Base-by-base conservation (phyloP, 2,329 filamentous ascomycete genomes). In the Beauveria pseudobassiana region DNA sequence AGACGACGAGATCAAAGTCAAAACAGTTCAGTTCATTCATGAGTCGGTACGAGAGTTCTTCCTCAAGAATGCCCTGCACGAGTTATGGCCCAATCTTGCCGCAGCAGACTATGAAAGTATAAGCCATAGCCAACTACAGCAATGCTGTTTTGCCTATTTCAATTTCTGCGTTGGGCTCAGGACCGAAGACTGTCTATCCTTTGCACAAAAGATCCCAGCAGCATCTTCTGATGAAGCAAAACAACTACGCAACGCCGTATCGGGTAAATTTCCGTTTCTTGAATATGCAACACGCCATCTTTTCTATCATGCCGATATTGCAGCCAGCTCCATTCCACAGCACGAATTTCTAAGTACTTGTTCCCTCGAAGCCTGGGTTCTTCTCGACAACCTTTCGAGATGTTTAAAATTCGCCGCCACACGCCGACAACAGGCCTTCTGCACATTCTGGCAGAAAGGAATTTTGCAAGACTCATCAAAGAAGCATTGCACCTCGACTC, bases 41-140 rank as follows among this genome's bases (percentile, higher is more conserved):
- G 78, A 82, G 64, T 80, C 80, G 0, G 78, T 82, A 0, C 67
- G 74, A 3, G 79, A 82, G 6, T 82, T 79, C 28, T 67, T 82
- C 0, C 49, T 78, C 1, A 72, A 72, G 10, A 71, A 74, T 1
- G 74, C 77, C 0, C 61, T 76, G 0, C 38, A 22, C 0, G 22
- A 54, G 1, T 16, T 70, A 1, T 61, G 64, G 63, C 55, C 58
- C 0, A 52, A 61, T 0, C 20, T 40, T 0, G 7, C 26, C 8
- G 12, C 42, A 2, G 51, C 40, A 30, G 30, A 42, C 7, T 55
- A 38, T 18, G 59, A 49, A 50, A 50, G 28, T n/a, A 52, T 52
- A 34, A 48, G 54, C 1, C 66, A 69, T 5, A 59, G 64, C 0
- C 26, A 51, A 0, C 42, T 69, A 1, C 63, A 67, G 14, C 34